These are phyloP conservation scores for Aureobasidium subglaciale DNA, from an alignment of 2,329 filamentous ascomycete genomes.

Conservation along the genomic window DNA sequence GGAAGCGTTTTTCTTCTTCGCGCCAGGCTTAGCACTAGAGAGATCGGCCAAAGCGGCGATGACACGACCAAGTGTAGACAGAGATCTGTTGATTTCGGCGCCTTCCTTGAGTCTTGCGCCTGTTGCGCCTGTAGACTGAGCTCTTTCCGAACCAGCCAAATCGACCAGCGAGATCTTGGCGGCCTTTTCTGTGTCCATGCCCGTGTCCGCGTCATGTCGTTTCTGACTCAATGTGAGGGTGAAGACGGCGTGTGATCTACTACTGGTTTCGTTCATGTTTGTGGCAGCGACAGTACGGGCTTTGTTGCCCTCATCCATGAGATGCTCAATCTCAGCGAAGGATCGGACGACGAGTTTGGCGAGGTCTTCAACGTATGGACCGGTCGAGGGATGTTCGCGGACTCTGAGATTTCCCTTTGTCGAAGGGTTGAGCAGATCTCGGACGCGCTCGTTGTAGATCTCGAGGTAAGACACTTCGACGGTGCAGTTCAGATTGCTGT, in stretches of 20 bases:
- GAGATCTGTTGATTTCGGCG: slow-evolving; percentile 94
- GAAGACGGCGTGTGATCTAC: slow-evolving; percentile 96
- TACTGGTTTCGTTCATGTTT: slow-evolving; percentile 99
- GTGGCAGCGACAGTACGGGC: slow-evolving; percentile 94
- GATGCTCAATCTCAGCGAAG: slow-evolving; percentile 89
- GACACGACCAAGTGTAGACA: slow-evolving; percentile 93
- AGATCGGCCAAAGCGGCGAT: slow-evolving; percentile 92
- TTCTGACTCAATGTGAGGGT: slow-evolving; percentile 95
- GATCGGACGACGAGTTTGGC: slow-evolving; percentile 90
- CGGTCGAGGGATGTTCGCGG: slow-evolving; percentile 93
- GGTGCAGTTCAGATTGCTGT: slow-evolving; percentile 76
- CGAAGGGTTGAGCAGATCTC: slow-evolving; percentile 87
- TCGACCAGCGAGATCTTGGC: slow-evolving; percentile 97
- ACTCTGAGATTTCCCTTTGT: slow-evolving; percentile 97
- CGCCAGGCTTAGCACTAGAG: slow-evolving; percentile 74
- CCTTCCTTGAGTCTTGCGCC: slow-evolving; percentile 93
- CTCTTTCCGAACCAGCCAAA: slow-evolving; percentile 93
- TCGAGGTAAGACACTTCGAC: slow-evolving; percentile 98
- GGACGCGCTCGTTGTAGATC: slow-evolving; percentile 97
- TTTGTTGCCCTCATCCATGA: slow-evolving; percentile 99
- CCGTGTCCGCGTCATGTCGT: slow-evolving; percentile 80
- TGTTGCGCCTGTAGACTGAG: slow-evolving; percentile 92
- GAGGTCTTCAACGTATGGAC: slow-evolving; percentile 95
- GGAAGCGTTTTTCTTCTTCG: slow-evolving; percentile 74
- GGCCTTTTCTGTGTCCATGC: slow-evolving; percentile 95